These are phyloP conservation scores for Brasilioporus rufonigricans DNA, from an alignment of 768 basidiomycete genomes.

Conservation along the genomic window DNA sequence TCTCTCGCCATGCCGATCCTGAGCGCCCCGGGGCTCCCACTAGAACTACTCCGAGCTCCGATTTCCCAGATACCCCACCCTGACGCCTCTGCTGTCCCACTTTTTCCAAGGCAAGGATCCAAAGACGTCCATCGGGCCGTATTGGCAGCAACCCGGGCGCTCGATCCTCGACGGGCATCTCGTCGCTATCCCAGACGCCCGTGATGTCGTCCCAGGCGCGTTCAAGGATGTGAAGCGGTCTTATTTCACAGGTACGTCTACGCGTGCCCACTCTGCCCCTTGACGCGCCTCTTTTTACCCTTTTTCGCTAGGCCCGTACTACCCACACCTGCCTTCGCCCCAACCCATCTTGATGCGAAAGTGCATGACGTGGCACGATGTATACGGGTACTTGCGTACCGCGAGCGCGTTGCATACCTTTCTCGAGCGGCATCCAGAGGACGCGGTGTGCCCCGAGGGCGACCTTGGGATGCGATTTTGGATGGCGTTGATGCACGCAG, in stretches of 20 bases:
- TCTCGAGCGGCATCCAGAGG: slow-evolving; percentile 62
- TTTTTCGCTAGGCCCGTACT: slow-evolving; percentile 35
- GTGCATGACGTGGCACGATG: slow-evolving; percentile 60
- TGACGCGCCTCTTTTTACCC: no score
- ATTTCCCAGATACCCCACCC: slow-evolving; percentile 55
- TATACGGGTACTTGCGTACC: slow-evolving; percentile 68
- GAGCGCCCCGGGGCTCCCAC: no score
- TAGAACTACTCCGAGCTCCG: slow-evolving; percentile 72
- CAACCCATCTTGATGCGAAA: slow-evolving; percentile 53
- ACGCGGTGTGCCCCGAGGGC: slow-evolving; percentile 45
- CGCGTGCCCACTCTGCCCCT: no score
- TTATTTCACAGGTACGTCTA: slow-evolving; percentile 55
- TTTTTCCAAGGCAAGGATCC: slow-evolving; percentile 63
- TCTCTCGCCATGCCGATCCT: background rate
- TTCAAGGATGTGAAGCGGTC: slow-evolving; percentile 47
- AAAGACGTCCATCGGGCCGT: slow-evolving; percentile 55
- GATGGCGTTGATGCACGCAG: slow-evolving; percentile 47
- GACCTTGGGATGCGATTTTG: slow-evolving; percentile 67
- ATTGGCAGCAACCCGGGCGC: slow-evolving; percentile 82
- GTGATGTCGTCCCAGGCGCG: slow-evolving; percentile 26
- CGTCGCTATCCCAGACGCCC: slow-evolving; percentile 61
- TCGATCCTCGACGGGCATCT: slow-evolving; percentile 71
- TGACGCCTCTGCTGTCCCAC: slow-evolving; percentile 55
- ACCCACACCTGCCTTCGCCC: slow-evolving; percentile 35
- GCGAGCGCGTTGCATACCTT: slow-evolving; percentile 69